Base-by-base conservation (phyloP, 2,329 filamentous ascomycete genomes). In the Phialemonium atrogriseum region DNA sequence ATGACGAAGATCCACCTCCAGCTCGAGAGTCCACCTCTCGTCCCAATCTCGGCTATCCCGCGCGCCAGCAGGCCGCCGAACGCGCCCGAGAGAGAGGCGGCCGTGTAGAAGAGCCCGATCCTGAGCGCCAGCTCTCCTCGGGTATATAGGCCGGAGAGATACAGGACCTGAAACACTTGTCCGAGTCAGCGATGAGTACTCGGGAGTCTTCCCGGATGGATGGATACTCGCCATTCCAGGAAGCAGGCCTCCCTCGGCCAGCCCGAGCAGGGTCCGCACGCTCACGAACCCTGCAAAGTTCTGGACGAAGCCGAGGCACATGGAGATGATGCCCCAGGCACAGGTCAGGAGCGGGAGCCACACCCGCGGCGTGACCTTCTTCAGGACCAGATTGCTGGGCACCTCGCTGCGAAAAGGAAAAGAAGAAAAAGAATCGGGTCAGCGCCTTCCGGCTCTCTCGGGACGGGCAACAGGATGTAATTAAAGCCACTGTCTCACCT, bases 71-170 rank as follows among this genome's bases (percentile, higher is more conserved):
- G 17, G 55, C 68, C 76, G 17, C 74, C 74, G 46, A 80, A 80
- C 1, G 75, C 75, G 3, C 76, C 75, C 0, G 73, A 77, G 5
- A 82, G 53, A 1, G 75, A 78, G 0, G 77, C 75, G 2, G 76
- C 74, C 1, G 75, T 80, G 48, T 80, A 83, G 45, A 83, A 81
- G 5, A 82, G 57, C 18, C 76, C 78, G 30, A 83, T 77, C 5
- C 78, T 62, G 22, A 80, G 51, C 0, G 74, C 73, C 39, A 80
- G 58, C 40, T 80, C 74, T 2, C 65, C 59, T 13, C 75, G 60
- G 12, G 64, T 69, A 44, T 81, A 77, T 40, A 82, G 68, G 6
- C 65, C 62, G 0, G 75, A 78, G 10, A 84, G 62, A 44, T 83
- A 83, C 2, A 84, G 56, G 6, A 36, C 32, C 33, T 28, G 27